Evolutionary conservation across 495 filamentous ascomycete genomes (phyloP).

Genomic region (Tricharina praecox): DNA sequence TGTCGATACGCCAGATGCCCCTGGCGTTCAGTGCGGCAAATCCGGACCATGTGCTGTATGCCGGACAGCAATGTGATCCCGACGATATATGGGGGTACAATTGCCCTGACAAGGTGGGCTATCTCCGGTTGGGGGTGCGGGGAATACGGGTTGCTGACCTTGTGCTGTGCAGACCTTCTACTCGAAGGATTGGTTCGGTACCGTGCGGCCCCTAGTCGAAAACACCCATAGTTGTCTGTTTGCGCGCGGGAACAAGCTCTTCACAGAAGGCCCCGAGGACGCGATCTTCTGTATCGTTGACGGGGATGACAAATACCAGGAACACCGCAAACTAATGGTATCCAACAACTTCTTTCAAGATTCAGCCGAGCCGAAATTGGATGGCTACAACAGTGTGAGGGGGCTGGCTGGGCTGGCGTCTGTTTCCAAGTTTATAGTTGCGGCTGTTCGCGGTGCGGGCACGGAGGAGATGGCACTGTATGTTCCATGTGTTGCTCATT

Average conservation of each 20-base stretch:
- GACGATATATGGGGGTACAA: slow-evolving; percentile 37
- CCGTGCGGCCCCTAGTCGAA: slow-evolving; percentile 42
- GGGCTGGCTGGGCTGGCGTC: slow-evolving; percentile 61
- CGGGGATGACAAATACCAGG: slow-evolving; percentile 41
- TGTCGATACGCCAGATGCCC: slow-evolving; percentile 31
- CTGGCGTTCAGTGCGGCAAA: slow-evolving; percentile 69
- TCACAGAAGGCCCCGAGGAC: slow-evolving; percentile 43
- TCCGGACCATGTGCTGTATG: slow-evolving; percentile 65
- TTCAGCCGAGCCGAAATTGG: slow-evolving; percentile 52
- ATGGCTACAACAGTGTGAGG: slow-evolving; percentile 48
- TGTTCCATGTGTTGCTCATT: slow-evolving; percentile 24
- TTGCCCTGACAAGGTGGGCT: slow-evolving; percentile 23
- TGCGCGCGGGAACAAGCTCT: slow-evolving; percentile 57
- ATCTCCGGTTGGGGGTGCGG: no score
- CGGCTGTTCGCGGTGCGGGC: slow-evolving; percentile 55
- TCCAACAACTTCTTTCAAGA: slow-evolving; percentile 61
- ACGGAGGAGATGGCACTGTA: slow-evolving; percentile 84
- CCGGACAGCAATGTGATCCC: slow-evolving; percentile 46
- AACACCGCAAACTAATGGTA: slow-evolving; percentile 56
- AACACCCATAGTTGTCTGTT: slow-evolving; percentile 60
- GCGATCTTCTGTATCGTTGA: slow-evolving; percentile 65
- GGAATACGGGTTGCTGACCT: no score
- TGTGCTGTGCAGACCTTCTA: slow-evolving; percentile 40
- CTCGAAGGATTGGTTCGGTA: slow-evolving; percentile 68
- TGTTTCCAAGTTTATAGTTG: slow-evolving; percentile 73